A percentile compares a stretch with the other conserved stretches of the same genome.
Conservation (phyloP, 1,139 yeast species). For the Yamadazyma spencermartinsiae region DNA sequence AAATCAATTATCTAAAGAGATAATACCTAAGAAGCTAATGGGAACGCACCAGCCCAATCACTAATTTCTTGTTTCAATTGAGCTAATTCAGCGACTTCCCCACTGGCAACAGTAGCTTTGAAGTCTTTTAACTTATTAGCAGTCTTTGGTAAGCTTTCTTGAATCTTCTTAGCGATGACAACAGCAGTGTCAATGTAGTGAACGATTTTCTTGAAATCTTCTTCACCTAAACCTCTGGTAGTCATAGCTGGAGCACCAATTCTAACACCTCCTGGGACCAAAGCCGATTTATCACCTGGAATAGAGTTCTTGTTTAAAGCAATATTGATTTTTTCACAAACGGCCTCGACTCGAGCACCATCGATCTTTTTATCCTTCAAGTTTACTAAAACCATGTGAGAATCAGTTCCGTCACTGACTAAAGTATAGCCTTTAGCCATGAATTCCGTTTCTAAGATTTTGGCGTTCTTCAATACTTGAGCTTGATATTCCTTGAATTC, state of each 20-base stretch:
- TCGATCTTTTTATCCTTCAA: slow-evolving; percentile 88
- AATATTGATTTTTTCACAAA: slow-evolving; percentile 91
- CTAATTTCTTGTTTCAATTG: slow-evolving; percentile 76
- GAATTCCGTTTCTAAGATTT: slow-evolving; percentile 76
- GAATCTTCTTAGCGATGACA: slow-evolving; percentile 72
- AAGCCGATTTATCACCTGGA: slow-evolving; percentile 97
- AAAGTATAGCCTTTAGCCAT: slow-evolving; percentile 70
- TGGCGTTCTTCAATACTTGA: slow-evolving; percentile 87
- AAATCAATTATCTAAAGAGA: background rate
- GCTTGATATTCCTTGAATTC: slow-evolving; percentile 90
- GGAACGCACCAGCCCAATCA: slow-evolving; percentile 92
- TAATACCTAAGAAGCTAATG: slow-evolving; percentile 68
- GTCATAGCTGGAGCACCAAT: slow-evolving; percentile 99
- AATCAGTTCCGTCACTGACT: slow-evolving; percentile 94
- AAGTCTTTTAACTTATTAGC: slow-evolving; percentile 94
- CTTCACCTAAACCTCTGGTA: slow-evolving; percentile 90
- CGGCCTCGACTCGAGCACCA: slow-evolving; percentile 96
- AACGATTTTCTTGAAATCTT: slow-evolving; percentile 82
- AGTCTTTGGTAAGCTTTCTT: slow-evolving; percentile 73
- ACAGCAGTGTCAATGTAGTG: slow-evolving; percentile 83
- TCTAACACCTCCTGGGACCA: slow-evolving; percentile 97
- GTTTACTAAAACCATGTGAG: slow-evolving; percentile 91
- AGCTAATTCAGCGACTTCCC: slow-evolving; percentile 62
- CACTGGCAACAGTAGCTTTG: slow-evolving; percentile 74
- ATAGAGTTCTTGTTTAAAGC: slow-evolving; percentile 97